Conservation (phyloP, 2,329 filamentous ascomycete species). For the Aspergillus fumigatiaffinis region DNA sequence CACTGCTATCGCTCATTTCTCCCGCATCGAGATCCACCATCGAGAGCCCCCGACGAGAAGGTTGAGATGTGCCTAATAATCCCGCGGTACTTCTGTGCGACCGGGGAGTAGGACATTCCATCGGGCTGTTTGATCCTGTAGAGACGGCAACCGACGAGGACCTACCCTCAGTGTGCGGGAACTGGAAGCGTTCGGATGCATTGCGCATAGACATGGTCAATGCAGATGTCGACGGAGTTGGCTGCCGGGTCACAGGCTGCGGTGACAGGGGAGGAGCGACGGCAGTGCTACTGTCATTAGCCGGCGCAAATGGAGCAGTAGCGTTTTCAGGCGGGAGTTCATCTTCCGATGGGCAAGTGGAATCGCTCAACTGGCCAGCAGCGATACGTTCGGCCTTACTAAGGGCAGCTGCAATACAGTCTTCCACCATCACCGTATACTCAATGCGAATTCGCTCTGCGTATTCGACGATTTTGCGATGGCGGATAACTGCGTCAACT, state of each 20-base stretch:
- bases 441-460: constrained; percentile 92
- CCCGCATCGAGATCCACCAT: constrained; percentile 82
- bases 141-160: constrained; percentile 66
- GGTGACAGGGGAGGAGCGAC: constrained; percentile 5
- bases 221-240: constrained; percentile 39
- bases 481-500: constrained; percentile 86
- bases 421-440: constrained; percentile 86
- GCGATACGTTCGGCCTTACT: constrained; percentile 85
- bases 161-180: constrained; percentile 44
- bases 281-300: constrained; percentile 8
- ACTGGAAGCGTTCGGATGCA: constrained; percentile 48
- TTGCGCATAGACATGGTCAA: constrained; percentile 56
- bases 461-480: constrained; percentile 91
- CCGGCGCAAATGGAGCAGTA: neutral
- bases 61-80: constrained; percentile 54
- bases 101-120: constrained; percentile 84
- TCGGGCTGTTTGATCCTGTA: constrained; percentile 82
- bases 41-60: constrained; percentile 70
- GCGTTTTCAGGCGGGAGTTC: constrained; percentile 43
- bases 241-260: constrained; percentile 4
- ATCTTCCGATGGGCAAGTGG: constrained; percentile 56
- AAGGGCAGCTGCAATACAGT: constrained; percentile 90
- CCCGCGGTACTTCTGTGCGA: constrained; percentile 65
- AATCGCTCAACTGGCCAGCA: constrained; percentile 78
- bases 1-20: constrained; percentile 76